These are phyloP conservation scores for Ramichloridium luteum DNA, from an alignment of 2,329 filamentous ascomycete genomes.

Conservation along the genomic window DNA sequence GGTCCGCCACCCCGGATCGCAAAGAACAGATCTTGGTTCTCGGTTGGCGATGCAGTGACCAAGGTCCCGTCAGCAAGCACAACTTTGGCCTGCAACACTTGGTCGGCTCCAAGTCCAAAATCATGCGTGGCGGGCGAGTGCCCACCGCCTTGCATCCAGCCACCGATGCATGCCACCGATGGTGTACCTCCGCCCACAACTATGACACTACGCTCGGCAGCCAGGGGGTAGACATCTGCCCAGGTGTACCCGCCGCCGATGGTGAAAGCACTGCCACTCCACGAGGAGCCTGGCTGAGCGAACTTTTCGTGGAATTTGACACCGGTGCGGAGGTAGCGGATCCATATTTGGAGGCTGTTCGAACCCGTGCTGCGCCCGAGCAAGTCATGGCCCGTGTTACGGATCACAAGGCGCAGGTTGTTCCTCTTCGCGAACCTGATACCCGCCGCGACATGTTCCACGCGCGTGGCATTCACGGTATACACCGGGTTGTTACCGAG, in stretches of 20 bases:
- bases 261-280: slow-evolving; percentile 23
- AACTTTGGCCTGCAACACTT: slow-evolving; percentile 14
- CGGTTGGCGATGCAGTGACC: slow-evolving; percentile 23
- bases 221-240: slow-evolving; percentile 23
- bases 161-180: slow-evolving; percentile 15
- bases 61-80: slow-evolving; percentile 15
- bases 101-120: slow-evolving; percentile 17
- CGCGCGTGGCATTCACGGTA: slow-evolving; percentile 3
- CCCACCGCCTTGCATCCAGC: slow-evolving; percentile 19
- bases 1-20: slow-evolving; percentile 41
- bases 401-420: slow-evolving; percentile 39
- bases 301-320: slow-evolving; percentile 20
- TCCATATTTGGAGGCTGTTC: slow-evolving; percentile 6
- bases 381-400: slow-evolving; percentile 30
- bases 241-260: slow-evolving; percentile 24
- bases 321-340: slow-evolving; percentile 18
- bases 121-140: slow-evolving; percentile 14
- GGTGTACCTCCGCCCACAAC: slow-evolving; percentile 14
- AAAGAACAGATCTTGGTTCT: slow-evolving; percentile 39
- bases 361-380: slow-evolving; percentile 5
- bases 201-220: slow-evolving; percentile 16
- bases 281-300: slow-evolving; percentile 10
- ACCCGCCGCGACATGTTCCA: slow-evolving; percentile 3
- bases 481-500: slow-evolving; percentile 14
- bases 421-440: slow-evolving; percentile 19